Evolutionary conservation across 805 yeast genomes (phyloP).

Genomic region (Peterozyma xylosa): DNA sequence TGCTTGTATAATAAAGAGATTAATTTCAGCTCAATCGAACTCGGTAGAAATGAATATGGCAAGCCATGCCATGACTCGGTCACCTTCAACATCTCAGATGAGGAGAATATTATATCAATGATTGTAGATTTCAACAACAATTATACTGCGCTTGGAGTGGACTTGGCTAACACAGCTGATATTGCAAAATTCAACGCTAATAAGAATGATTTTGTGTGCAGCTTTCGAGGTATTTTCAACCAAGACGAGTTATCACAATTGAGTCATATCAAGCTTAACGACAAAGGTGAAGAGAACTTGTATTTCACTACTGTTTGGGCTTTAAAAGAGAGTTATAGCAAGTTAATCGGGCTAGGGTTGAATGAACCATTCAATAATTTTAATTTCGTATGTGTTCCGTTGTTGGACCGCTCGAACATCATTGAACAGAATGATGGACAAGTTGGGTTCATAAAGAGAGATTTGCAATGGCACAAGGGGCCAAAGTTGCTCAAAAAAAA

Average conservation of each 20-base stretch:
- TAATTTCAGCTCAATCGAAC: conserved; percentile 13
- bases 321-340: conserved; percentile 68
- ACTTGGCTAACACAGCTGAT: conserved; percentile 32
- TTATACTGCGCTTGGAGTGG: conserved; percentile 32
- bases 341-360: conserved; percentile 21
- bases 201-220: conserved; percentile 33
- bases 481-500: too few relatives aligned
- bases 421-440: too few relatives aligned
- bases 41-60: conserved; percentile 36
- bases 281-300: too few relatives aligned
- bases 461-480: too few relatives aligned
- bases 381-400: not conserved
- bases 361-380: conserved; percentile 5
- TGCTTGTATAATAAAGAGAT: conserved; percentile 19
- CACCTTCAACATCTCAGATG: conserved; percentile 55
- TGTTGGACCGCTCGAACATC: not conserved
- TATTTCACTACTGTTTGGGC: conserved; percentile 45
- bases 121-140: conserved; percentile 25
- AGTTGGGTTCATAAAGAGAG: too few relatives aligned
- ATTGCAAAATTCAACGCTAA: conserved; percentile 15
- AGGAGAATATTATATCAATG: conserved; percentile 41
- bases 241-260: conserved; percentile 21
- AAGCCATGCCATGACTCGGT: conserved; percentile 40
- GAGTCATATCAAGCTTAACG: conserved; percentile 1
- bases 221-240: conserved; percentile 21